Evolutionary conservation across 805 yeast species (phyloP).

Genomic region (Yamadazyma kitorensis): DNA sequence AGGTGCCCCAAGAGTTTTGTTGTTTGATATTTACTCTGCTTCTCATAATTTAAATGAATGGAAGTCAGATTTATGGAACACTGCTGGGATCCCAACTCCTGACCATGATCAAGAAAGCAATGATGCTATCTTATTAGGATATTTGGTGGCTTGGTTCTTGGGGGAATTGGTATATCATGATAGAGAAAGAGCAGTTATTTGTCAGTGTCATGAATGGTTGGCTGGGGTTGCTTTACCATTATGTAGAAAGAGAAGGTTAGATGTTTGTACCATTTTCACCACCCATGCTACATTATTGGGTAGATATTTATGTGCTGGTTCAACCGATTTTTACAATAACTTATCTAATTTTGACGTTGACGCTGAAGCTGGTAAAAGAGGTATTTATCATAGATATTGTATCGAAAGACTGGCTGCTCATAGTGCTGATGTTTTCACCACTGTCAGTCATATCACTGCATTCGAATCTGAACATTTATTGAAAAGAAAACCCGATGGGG

Average conservation of each 20-base stretch:
- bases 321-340: constrained; percentile 93
- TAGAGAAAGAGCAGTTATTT: constrained; percentile 81
- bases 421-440: constrained; percentile 93
- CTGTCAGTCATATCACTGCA: constrained; percentile 97
- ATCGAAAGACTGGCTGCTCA: constrained; percentile 96
- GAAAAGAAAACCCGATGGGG: constrained; percentile 97
- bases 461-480: constrained; percentile 88
- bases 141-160: constrained; percentile 93
- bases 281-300: constrained; percentile 97
- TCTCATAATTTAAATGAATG: constrained; percentile 73
- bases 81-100: constrained; percentile 92
- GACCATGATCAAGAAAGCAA: constrained; percentile 83
- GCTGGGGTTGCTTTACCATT: constrained; percentile 95
- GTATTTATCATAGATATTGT: constrained; percentile 95
- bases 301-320: constrained; percentile 93
- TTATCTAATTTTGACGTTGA: constrained; percentile 88
- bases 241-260: constrained; percentile 87
- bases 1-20: constrained; percentile 91
- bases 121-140: constrained; percentile 90
- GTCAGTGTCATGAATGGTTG: constrained; percentile 97
- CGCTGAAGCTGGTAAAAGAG: constrained; percentile 96
- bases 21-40: constrained; percentile 84
- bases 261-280: constrained; percentile 92
- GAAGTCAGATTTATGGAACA: constrained; percentile 90
- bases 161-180: constrained; percentile 91